Conservation (phyloP, 1,284 basidiomycete species). For the Rhodotorula sp. region DNA sequence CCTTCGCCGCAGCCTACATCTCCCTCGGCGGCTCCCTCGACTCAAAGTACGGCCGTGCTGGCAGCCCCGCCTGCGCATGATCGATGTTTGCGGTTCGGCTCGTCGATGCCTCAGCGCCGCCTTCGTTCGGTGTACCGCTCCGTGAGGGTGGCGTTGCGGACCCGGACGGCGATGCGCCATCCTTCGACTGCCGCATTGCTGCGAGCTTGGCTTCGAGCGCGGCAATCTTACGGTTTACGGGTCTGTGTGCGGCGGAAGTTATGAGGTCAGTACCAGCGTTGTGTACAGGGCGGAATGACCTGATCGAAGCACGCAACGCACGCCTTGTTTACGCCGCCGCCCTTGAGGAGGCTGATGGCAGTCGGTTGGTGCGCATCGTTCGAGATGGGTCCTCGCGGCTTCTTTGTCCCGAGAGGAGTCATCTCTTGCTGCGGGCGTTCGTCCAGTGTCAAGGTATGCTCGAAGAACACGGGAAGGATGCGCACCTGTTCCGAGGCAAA, state of each 20-base stretch:
- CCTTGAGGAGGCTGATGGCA: constrained; percentile 82
- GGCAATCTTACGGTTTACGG: constrained; percentile 75
- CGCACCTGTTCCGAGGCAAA: constrained; percentile 67
- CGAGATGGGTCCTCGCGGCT: constrained; percentile 19
- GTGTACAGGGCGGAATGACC: neutral
- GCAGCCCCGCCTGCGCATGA: constrained; percentile 9
- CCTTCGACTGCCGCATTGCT: constrained; percentile 59
- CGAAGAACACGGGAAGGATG: constrained; percentile 43
- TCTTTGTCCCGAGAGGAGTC: neutral
- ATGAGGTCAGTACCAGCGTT: neutral
- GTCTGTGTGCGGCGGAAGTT: neutral
- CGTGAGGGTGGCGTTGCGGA: neutral
- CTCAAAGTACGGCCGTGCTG: constrained; percentile 13
- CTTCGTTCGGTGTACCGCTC: neutral
- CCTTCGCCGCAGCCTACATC: neutral
- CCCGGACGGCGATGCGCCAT: neutral
- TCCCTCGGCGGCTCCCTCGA: constrained; percentile 13
- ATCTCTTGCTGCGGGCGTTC: neutral
- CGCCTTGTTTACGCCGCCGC: constrained; percentile 63
- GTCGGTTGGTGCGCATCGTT: constrained; percentile 68
- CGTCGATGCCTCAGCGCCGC: neutral
- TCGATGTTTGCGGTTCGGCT: constrained; percentile 11
- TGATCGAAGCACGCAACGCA: constrained; percentile 55
- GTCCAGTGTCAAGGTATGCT: neutral
- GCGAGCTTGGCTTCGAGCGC: constrained; percentile 91